A percentile compares a stretch with the other conserved stretches of the same genome.
These are phyloP conservation scores for Solanum megistacrolobum DNA, from an alignment of 257 asterid species.

Conservation along the genomic window DNA sequence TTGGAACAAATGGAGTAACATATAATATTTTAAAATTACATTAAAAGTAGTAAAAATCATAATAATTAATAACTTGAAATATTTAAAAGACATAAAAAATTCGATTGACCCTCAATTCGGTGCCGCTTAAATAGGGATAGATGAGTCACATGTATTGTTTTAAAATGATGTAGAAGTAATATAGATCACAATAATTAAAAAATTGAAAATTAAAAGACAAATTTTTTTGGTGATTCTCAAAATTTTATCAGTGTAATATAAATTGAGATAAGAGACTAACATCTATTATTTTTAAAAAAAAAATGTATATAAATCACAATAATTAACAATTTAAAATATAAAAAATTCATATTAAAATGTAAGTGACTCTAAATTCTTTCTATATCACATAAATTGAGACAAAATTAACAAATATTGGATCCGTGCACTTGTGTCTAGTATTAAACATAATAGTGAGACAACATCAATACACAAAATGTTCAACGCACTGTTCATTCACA, in stretches of 20 bases:
- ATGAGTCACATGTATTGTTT: not conserved
- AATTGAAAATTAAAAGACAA: too few species aligned
- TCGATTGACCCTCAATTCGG: not conserved
- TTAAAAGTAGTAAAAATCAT: not conserved
- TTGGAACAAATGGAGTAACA: not conserved
- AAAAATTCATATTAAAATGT: not conserved
- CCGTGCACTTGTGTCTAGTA: not conserved
- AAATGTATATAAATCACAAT: not conserved
- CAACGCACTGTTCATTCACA: not conserved
- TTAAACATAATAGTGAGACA: not conserved
- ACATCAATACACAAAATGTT: not conserved
- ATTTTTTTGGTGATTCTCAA: not conserved
- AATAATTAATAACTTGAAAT: too few species aligned
- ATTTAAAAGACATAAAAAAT: not conserved
- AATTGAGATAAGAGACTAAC: not conserved
- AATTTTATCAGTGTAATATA: not conserved
- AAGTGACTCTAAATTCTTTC: not conserved
- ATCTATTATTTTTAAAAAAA: too few species aligned
- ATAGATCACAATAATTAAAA: too few species aligned
- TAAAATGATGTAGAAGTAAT: too few species aligned
- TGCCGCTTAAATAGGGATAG: not conserved
- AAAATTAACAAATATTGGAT: not conserved
- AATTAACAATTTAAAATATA: not conserved
- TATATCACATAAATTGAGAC: not conserved
- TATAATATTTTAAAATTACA: too few species aligned